Evolutionary conservation across 176 grass and related monocot species (phyloP).

Genomic region (Triticum dicoccoides): DNA sequence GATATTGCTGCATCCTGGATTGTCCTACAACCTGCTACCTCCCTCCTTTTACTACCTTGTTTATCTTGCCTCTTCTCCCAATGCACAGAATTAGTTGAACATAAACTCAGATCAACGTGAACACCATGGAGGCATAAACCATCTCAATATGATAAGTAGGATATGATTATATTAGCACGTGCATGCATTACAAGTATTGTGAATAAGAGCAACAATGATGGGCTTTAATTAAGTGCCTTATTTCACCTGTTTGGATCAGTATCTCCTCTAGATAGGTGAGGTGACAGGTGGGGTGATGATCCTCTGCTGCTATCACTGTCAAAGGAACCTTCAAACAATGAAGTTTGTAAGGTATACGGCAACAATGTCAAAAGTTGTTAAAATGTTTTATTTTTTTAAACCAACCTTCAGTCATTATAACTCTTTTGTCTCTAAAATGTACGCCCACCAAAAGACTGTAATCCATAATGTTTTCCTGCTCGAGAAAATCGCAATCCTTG

Average conservation of each 20-base stretch:
- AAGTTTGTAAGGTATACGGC: conserved; percentile 35
- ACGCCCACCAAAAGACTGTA: conserved; percentile 96
- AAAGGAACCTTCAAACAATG: conserved; percentile 57
- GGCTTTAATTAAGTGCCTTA: background rate
- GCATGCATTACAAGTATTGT: background rate
- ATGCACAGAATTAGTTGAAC: too few species aligned
- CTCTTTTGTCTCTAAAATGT: conserved; percentile 76
- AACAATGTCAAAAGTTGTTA: background rate
- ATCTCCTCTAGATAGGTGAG: conserved; percentile 68
- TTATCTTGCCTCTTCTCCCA: too few species aligned
- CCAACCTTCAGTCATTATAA: conserved; percentile 61
- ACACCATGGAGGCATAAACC: too few species aligned
- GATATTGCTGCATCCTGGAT: too few species aligned
- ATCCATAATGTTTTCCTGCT: conserved; percentile 99
- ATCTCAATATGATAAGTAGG: too few species aligned
- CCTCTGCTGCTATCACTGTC: conserved; percentile 56
- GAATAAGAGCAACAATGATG: background rate
- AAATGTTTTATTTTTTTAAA: conserved; percentile 30
- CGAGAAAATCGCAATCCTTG: conserved; percentile 92
- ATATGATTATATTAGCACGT: too few species aligned
- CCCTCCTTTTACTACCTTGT: too few species aligned
- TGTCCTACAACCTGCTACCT: too few species aligned
- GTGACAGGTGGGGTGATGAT: conserved; percentile 33
- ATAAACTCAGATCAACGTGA: too few species aligned
- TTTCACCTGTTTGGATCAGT: conserved; percentile 77